These are phyloP conservation scores for Cajanus cajan DNA, from an alignment of 306 rosid species.

Conservation along the genomic window DNA sequence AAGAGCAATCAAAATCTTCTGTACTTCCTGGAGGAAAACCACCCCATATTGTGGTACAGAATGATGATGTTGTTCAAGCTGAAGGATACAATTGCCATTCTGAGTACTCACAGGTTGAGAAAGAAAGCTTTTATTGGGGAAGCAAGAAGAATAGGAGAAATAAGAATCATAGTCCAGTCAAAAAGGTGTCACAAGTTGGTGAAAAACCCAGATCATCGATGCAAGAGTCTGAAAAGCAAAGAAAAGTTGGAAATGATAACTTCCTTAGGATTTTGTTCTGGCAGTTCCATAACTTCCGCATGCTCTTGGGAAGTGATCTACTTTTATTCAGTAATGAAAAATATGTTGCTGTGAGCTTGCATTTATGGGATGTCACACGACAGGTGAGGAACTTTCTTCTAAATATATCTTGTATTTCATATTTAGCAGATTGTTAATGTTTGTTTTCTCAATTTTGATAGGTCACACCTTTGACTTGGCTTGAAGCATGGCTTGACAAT, in stretches of 20 bases:
- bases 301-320: slow-evolving; percentile 94
- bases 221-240: slow-evolving; percentile 86
- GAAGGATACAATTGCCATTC: slow-evolving; percentile 55
- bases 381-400: slow-evolving; percentile 53
- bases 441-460: slow-evolving; percentile 33
- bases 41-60: slow-evolving; percentile 57
- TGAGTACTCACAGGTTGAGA: slow-evolving; percentile 57
- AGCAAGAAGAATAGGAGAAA: slow-evolving; percentile 67
- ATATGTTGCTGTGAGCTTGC: slow-evolving; percentile 96
- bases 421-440: slow-evolving; percentile 26
- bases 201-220: slow-evolving; percentile 65
- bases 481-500: slow-evolving; percentile 99
- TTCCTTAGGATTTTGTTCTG: slow-evolving; percentile 85
- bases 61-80: slow-evolving; percentile 50
- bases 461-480: slow-evolving; percentile 97
- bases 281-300: slow-evolving; percentile 97
- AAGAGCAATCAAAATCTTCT: slow-evolving; percentile 59
- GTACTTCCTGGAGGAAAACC: slow-evolving; percentile 72
- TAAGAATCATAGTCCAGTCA: slow-evolving; percentile 52
- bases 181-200: slow-evolving; percentile 77
- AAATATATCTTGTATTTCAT: neutral
- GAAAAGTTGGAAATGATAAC: slow-evolving; percentile 66
- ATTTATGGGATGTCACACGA: slow-evolving; percentile 91
- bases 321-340: slow-evolving; percentile 93
- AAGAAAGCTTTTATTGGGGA: slow-evolving; percentile 57